Evolutionary conservation across 257 asterid species (phyloP).

Genomic region (Solanum clarkiae): DNA sequence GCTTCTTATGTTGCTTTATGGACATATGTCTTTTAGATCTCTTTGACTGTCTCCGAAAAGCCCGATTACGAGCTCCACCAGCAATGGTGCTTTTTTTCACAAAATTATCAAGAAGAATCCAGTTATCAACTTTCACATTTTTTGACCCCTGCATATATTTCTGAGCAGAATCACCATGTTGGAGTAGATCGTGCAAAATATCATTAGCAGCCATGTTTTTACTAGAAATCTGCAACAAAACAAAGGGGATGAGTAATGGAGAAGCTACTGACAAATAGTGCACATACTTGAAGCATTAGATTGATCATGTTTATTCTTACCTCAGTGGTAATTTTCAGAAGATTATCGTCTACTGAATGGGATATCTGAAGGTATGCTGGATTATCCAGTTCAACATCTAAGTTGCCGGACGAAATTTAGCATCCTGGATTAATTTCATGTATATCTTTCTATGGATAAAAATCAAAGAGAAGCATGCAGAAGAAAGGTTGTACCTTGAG

Average conservation of each 20-base stretch:
- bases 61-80: conserved; percentile 9
- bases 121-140: conserved; percentile 52
- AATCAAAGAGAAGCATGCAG: background rate
- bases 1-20: conserved; percentile 48
- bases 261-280: background rate
- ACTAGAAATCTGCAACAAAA: conserved; percentile 31
- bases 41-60: conserved; percentile 35
- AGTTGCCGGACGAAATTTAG: background rate
- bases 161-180: conserved; percentile 67
- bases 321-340: conserved; percentile 39
- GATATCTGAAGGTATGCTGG: conserved; percentile 65
- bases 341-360: conserved; percentile 43
- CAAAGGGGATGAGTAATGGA: conserved; percentile 1
- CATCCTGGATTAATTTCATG: background rate
- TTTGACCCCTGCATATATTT: conserved; percentile 76
- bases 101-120: conserved; percentile 80
- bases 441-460: background rate
- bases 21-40: conserved; percentile 80
- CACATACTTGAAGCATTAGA: background rate
- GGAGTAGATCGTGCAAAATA: conserved; percentile 66
- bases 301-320: conserved; percentile 13
- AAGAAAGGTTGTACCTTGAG: conserved; percentile 33
- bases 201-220: conserved; percentile 26
- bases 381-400: conserved; percentile 39
- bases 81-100: conserved; percentile 34